These are phyloP conservation scores for Penicillium sp. DNA, from an alignment of 2,329 filamentous ascomycete species.

Conservation along the genomic window DNA sequence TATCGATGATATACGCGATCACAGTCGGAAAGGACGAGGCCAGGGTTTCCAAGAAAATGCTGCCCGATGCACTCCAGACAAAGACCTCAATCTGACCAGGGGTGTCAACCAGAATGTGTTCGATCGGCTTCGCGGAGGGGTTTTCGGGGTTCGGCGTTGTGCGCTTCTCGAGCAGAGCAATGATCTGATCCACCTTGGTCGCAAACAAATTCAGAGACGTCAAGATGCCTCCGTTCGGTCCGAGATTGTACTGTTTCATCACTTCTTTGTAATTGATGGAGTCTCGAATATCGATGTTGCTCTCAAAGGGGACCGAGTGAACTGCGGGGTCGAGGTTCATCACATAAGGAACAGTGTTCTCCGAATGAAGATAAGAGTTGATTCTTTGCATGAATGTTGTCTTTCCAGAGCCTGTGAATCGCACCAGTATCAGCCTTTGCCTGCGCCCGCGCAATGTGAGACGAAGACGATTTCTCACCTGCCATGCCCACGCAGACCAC, in stretches of 20 bases:
- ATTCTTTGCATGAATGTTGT: conserved; percentile 99
- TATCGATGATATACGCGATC: conserved; percentile 96
- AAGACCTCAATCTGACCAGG: conserved; percentile 98
- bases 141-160: conserved; percentile 53
- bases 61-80: conserved; percentile 93
- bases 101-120: conserved; percentile 88
- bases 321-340: conserved; percentile 97
- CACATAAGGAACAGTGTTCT: conserved; percentile 80
- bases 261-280: conserved; percentile 99
- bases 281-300: conserved; percentile 98
- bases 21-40: conserved; percentile 94
- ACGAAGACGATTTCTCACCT: conserved; percentile 46
- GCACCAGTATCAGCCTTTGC: conserved; percentile 3
- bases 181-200: conserved; percentile 95
- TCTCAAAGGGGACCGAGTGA: conserved; percentile 84
- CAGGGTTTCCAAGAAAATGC: conserved; percentile 85
- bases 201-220: conserved; percentile 95
- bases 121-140: conserved; percentile 52
- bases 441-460: not conserved
- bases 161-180: conserved; percentile 83
- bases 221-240: conserved; percentile 92
- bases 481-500: conserved; percentile 98
- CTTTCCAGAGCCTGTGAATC: conserved; percentile 71
- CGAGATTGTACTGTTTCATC: conserved; percentile 98
- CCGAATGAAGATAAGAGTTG: conserved; percentile 80